These are phyloP conservation scores for Umbellularia californica DNA, from an alignment of 164 flowering plant genomes.

Conservation along the genomic window DNA sequence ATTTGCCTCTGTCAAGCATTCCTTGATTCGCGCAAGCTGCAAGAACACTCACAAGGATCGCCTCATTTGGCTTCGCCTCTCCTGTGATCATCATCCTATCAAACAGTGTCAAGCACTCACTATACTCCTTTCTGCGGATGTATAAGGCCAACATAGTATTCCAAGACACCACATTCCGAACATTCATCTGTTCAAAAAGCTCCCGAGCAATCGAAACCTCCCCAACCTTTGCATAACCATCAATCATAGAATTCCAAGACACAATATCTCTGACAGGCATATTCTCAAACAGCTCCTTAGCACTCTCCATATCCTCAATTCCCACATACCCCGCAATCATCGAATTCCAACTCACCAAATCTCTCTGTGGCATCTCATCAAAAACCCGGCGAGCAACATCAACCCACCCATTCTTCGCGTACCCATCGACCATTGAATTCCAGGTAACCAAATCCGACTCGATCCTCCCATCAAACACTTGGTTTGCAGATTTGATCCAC, in stretches of 20 bases:
- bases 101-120: constrained; percentile 44
- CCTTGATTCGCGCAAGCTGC: constrained; percentile 54
- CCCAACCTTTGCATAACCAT: constrained; percentile 49
- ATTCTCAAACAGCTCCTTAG: constrained; percentile 31
- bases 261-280: constrained; percentile 46
- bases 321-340: constrained; percentile 43
- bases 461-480: constrained; percentile 39
- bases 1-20: constrained; percentile 45
- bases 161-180: constrained; percentile 55
- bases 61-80: constrained; percentile 48
- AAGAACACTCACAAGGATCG: constrained; percentile 59
- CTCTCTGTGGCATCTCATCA: constrained; percentile 47
- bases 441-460: constrained; percentile 47
- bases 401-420: constrained; percentile 52
- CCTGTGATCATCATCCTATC: constrained; percentile 41
- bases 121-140: constrained; percentile 34
- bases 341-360: constrained; percentile 52
- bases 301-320: constrained; percentile 35
- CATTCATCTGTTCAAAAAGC: constrained; percentile 44
- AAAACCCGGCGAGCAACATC: constrained; percentile 39
- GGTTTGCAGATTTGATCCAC: constrained; percentile 31
- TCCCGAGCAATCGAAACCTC: constrained; percentile 28
- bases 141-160: constrained; percentile 53
- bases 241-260: constrained; percentile 66
- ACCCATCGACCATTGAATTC: constrained; percentile 65